phyloP scores from a whole-genome alignment of 208 protist genomes.

The Porcisia hertigi region DNA sequence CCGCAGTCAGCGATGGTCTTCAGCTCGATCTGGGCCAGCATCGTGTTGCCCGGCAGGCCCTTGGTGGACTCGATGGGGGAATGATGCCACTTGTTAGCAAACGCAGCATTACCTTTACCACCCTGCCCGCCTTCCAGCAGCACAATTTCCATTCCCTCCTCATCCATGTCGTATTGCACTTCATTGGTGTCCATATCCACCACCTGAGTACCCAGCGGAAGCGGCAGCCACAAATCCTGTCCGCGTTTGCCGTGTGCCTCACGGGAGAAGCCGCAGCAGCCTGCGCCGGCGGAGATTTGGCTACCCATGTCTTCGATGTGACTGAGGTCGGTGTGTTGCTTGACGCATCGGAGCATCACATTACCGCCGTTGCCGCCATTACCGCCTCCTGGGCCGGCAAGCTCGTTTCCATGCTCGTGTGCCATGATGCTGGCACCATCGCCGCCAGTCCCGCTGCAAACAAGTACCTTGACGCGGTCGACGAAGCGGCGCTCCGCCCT shows the following conservation, averaged over 20 bases:
- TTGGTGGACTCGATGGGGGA: constrained; percentile 88
- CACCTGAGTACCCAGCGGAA: constrained; percentile 86
- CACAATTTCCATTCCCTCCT: constrained; percentile 73
- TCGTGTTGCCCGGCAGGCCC: constrained; percentile 89
- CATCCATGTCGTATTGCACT: constrained; percentile 84
- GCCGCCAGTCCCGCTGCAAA: constrained; percentile 82
- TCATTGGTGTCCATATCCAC: constrained; percentile 92
- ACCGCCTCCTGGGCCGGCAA: constrained; percentile 89
- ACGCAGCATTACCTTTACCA: constrained; percentile 90
- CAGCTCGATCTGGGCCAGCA: constrained; percentile 90
- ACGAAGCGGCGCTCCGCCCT: constrained; percentile 52
- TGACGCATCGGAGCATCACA: constrained; percentile 73
- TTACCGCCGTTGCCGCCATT: constrained; percentile 91
- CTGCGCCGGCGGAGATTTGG: constrained; percentile 61
- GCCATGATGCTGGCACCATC: constrained; percentile 90
- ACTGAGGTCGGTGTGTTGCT: constrained; percentile 51
- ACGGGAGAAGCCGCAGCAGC: constrained; percentile 73
- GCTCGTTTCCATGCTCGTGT: constrained; percentile 88
- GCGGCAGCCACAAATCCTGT: constrained; percentile 73
- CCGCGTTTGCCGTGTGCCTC: constrained; percentile 75
- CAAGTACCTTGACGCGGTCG: constrained; percentile 83
- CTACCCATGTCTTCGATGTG: constrained; percentile 72
- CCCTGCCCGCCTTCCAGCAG: constrained; percentile 91
- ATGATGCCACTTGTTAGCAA: constrained; percentile 89
- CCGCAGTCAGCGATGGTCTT: constrained; percentile 92